Evolutionary conservation across 192 early-diverging fungal genomes (phyloP).

Genomic region (Mortierella claussenii): DNA sequence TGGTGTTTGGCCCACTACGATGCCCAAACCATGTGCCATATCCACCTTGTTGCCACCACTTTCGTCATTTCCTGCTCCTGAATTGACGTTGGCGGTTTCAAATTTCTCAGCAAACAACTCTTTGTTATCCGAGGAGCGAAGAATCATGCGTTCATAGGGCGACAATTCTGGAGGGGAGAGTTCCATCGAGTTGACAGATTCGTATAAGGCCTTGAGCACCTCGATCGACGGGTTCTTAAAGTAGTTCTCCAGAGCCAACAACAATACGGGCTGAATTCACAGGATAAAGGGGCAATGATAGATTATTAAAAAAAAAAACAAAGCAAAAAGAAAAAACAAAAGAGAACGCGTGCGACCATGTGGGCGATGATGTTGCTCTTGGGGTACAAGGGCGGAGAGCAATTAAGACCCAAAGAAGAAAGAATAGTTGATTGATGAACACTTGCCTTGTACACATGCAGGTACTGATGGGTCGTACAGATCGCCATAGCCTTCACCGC

Average conservation of each 20-base stretch:
- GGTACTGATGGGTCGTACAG: conserved; percentile 87
- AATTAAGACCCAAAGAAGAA: too few relatives aligned
- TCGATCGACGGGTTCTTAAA: conserved; percentile 79
- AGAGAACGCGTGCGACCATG: not conserved
- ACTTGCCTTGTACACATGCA: conserved; percentile 87
- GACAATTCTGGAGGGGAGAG: conserved; percentile 84
- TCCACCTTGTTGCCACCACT: conserved; percentile 17
- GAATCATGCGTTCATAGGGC: conserved; percentile 81
- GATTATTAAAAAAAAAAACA: not conserved
- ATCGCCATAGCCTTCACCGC: conserved; percentile 95
- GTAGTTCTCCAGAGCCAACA: conserved; percentile 93
- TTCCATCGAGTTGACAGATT: conserved; percentile 88
- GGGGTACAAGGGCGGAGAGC: too few relatives aligned
- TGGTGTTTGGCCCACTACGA: conserved; percentile 33
- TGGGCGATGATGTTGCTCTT: not conserved
- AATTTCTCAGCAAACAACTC: conserved; percentile 90
- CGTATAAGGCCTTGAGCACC: conserved; percentile 81
- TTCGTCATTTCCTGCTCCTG: conserved; percentile 35
- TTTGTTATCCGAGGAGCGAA: conserved; percentile 84
- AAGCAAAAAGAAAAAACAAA: not conserved
- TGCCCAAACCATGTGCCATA: conserved; percentile 53
- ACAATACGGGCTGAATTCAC: conserved; percentile 77
- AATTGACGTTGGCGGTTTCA: conserved; percentile 17
- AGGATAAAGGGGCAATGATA: not conserved
- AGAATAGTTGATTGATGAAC: too few relatives aligned